Evolutionary conservation across 345 rosid species (phyloP), one percentile per base, ranked within the genome.

Genomic region (Conringia planisiliqua): DNA sequence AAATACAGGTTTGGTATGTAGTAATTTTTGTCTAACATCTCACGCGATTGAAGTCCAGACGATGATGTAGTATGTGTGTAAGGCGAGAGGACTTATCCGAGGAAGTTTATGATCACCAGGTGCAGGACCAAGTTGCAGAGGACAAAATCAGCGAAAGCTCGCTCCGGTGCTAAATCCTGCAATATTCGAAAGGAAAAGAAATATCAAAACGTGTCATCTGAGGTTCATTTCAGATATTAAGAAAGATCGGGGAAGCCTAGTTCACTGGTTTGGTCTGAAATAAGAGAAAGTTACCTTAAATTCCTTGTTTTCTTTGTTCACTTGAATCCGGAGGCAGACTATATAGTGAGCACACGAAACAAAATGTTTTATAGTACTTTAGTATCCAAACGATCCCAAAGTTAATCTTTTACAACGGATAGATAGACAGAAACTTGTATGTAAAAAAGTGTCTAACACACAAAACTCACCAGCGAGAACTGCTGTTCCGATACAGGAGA

Each of bases 301-400:
- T 72, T 93, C 98, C 82, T 91, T 93, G 87, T 93, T 91, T 71
- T 93, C 94, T 56, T 89, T 93, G 91, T 93, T 93, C 82, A 93
- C 97, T 78, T 93, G 98, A 78, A 88, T 91, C 50, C 96, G 92
- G 67, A 93, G 97, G 83, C 97, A 93, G 77, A 89, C 97, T 89
- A 88, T 18, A 36, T 17, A 17, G 46, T 71, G 7, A 39, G 36
- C 51, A 62, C 18, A 62, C 13, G 13, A 40, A 5, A 46, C 27
- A 42, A 64, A 44, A 42, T 29, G 17, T 13, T 22, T 22, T 22
- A 22, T 35, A 10, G 55, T 12, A 29, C 6, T 10, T 68, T 6
- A 58, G 55, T 6, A 35, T 24, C 59, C 38, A 74, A 17, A 66
- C 3, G 56, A 20, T 52, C 16, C 11, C 13, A 47, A 33, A 60